Evolutionary conservation across 73 alveolate genomes (phyloP).

Genomic region (Tetrahymena borealis): DNA sequence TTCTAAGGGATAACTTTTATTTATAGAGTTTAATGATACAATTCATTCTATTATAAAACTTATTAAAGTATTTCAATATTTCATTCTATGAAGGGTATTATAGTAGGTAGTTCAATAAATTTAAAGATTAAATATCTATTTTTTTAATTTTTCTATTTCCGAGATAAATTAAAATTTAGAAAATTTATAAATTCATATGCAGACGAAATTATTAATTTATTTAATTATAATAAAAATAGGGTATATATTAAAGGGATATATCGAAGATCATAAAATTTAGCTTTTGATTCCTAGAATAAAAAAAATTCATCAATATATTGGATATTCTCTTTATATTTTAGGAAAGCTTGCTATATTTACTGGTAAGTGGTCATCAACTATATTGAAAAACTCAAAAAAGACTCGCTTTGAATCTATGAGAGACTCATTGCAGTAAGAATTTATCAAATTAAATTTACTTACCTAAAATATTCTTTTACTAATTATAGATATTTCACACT

Average conservation of each 20-base stretch:
- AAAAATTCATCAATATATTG: background rate
- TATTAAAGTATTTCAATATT: too few relatives aligned
- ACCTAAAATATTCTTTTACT: background rate
- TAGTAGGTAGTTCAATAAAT: too few relatives aligned
- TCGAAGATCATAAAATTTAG: background rate
- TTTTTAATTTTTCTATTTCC: too few relatives aligned
- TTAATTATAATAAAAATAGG: background rate
- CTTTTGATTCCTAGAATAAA: background rate
- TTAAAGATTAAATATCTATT: too few relatives aligned
- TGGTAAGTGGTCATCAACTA: background rate
- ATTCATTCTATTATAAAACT: too few relatives aligned
- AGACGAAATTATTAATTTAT: too few relatives aligned
- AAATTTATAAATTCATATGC: too few relatives aligned
- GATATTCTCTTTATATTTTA: background rate
- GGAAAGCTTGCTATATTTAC: background rate
- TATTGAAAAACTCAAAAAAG: background rate
- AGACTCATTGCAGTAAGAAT: background rate
- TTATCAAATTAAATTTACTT: background rate
- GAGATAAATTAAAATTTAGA: too few relatives aligned
- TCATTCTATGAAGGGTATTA: too few relatives aligned
- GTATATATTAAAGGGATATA: background rate
- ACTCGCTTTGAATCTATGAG: background rate
- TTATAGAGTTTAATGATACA: too few relatives aligned
- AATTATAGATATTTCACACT: background rate
- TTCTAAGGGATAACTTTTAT: too few relatives aligned